Evolutionary conservation across 345 rosid species (phyloP), one percentile per base, ranked within the genome.

Genomic region (Lenwebbia sp.): DNA sequence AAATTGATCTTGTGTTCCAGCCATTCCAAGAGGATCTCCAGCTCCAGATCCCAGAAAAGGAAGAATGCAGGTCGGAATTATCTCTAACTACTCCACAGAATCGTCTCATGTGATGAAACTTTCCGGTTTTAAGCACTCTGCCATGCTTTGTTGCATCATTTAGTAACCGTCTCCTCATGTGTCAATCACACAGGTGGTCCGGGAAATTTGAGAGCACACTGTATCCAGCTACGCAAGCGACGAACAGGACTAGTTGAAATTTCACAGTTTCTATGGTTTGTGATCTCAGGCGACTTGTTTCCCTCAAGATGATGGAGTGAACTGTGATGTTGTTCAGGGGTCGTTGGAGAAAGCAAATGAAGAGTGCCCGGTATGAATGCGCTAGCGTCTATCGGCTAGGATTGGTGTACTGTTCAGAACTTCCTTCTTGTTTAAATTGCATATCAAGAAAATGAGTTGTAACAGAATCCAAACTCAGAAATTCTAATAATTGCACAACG

Each of bases 1-100:
- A 93, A 86, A 40, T 94, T 52, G 95, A 91, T 82, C 70, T 87
- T 30, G 88, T 96, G 84, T 95, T 96, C 89, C 86, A 91, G 90
- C 95, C 95, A 53, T 95, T 94, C 54, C 40, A 56, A 57, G 92
- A 92, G 88, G 93, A 88, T 58, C 88, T 94, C 74, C 98, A 96
- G 90, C 99, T 96, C 87, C 93, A 86, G 53, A 88, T 94, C 89
- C 99, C 99, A 52, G 96, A 89, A 84, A 92, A 89, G 52, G 95
- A 94, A 88, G 92, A 89, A 40, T 87, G 87, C 92, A 95, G 99
- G 99, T 95, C 2, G 74, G 90, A 60, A 23, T 56, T 53, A 30
- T 37, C 83, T 15, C 5, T 52, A 21, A 82, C 85, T 84, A 44
- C 54, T 70, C 47, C 78, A 70, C 25, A 37, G 26, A 19, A 37